Conservation (phyloP, 805 yeast genomes). For the Torulaspora delbrueckii region DNA sequence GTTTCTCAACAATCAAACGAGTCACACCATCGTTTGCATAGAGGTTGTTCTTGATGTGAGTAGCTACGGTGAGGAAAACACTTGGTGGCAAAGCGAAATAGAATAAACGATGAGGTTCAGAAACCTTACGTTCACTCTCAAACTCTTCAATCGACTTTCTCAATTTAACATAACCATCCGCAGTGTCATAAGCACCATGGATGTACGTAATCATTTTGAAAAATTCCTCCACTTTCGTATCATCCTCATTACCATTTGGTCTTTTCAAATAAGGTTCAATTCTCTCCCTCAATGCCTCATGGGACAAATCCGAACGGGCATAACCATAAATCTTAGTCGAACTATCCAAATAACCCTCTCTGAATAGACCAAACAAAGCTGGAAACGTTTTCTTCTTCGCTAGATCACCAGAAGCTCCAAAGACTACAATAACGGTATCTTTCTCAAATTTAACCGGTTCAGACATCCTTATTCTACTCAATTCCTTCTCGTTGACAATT, state of each 20-base stretch:
- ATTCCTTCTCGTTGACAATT: background rate
- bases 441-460: slow-evolving; percentile 46
- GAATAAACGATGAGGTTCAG: slow-evolving; percentile 70
- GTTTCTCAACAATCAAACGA: slow-evolving; percentile 90
- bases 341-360: slow-evolving; percentile 71
- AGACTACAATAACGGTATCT: slow-evolving; percentile 69
- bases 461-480: slow-evolving; percentile 1
- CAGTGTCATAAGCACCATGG: slow-evolving; percentile 73
- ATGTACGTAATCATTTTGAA: slow-evolving; percentile 62
- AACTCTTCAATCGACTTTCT: slow-evolving; percentile 50
- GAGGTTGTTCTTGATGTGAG: slow-evolving; percentile 60
- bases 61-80: slow-evolving; percentile 76
- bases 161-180: slow-evolving; percentile 65
- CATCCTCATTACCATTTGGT: slow-evolving; percentile 41
- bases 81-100: slow-evolving; percentile 95
- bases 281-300: slow-evolving; percentile 63
- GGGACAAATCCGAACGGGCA: slow-evolving; percentile 74
- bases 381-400: slow-evolving; percentile 95
- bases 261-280: slow-evolving; percentile 58
- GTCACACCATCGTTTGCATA: slow-evolving; percentile 67
- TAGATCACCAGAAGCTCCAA: slow-evolving; percentile 93
- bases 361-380: slow-evolving; percentile 68
- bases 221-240: slow-evolving; percentile 54
- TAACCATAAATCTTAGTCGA: slow-evolving; percentile 79
- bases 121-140: slow-evolving; percentile 46